Evolutionary conservation across 148 eudicot genomes (phyloP).

Genomic region (Heliamphora exappendiculata): DNA sequence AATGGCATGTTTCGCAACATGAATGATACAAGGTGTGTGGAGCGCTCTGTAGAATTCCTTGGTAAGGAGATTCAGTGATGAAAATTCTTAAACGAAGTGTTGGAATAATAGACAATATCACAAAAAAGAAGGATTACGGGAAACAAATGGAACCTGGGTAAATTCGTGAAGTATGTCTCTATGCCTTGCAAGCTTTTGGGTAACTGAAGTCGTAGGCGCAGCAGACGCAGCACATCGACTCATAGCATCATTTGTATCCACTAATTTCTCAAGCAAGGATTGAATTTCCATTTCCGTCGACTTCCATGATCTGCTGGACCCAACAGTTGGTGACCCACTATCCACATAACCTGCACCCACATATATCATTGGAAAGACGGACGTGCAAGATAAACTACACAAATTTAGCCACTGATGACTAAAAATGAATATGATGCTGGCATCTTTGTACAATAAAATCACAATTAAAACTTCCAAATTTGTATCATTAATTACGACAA

Average conservation of each 20-base stretch:
- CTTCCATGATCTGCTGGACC: slow-evolving; percentile 95
- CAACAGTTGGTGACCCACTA: slow-evolving; percentile 70
- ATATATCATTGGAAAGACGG: background rate
- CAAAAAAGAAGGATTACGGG: too few relatives aligned
- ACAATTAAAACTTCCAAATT: too few relatives aligned
- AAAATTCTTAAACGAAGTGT: background rate
- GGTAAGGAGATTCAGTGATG: background rate
- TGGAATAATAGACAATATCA: background rate
- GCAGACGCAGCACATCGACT: slow-evolving; percentile 97
- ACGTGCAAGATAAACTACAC: background rate
- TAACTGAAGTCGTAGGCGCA: slow-evolving; percentile 77
- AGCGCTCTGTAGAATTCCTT: background rate
- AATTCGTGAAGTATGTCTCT: slow-evolving; percentile 96
- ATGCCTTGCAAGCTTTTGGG: slow-evolving; percentile 95
- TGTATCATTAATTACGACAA: too few relatives aligned
- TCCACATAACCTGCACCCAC: slow-evolving; percentile 46
- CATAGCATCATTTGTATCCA: slow-evolving; percentile 92
- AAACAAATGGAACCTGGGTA: slow-evolving; percentile 63
- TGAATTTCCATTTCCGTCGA: slow-evolving; percentile 99
- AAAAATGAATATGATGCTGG: background rate
- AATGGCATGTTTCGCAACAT: background rate
- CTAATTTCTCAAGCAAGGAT: slow-evolving; percentile 79
- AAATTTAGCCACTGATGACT: background rate
- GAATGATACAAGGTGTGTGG: background rate
- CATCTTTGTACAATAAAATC: background rate